Base-by-base conservation (phyloP, 371 early-diverging fungal species). In the Apophysomyces variabilis region DNA sequence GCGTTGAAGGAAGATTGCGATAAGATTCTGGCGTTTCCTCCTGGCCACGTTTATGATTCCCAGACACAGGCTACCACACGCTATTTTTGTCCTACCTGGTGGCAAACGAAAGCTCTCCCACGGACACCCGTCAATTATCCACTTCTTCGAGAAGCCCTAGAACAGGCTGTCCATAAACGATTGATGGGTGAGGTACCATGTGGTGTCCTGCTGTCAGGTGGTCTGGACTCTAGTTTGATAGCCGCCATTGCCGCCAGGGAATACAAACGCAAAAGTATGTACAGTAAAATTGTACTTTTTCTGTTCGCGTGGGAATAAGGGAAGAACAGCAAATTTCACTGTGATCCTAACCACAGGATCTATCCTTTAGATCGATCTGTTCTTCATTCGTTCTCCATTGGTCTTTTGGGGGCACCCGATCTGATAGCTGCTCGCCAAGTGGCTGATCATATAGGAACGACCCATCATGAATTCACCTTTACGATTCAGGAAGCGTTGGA, bases 181-280 rank as follows among this genome's bases (percentile, higher is more conserved):
- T 83, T 97, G 70, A 97, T 98, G 98, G 87, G 91, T 67, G 97
- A 98, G 71, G 98, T 97, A 8, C 98, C 97, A 16, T 97, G 93
- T 76, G 98, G 98, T 73, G 98, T 98, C 43, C 84, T 98, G 66
- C 86, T 98, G 56, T 88, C 89, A 57, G 98, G 98, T 66, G 98
- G 98, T 54, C 84, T 98, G 68, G 98, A 98, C 77, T 95, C 96
- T 16, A 89, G 90, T 68, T 83, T 98, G 82, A 97, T 96, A 72
- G 95, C 97, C 36, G 85, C 95, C 57, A 97, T 98, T 74, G 95
- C 96, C 36, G 89, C 88, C 44, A 84, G 98, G 54, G 91, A 92
- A 76, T 50, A 50, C 54, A 50, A 50, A 50, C 21, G 54, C 21
- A 41, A 41, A 41, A 41, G 13, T 11, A 8, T 13, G 11, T 11